Evolutionary conservation across 1,284 basidiomycete species (phyloP).

Genomic region (Rhodotorula sp.): DNA sequence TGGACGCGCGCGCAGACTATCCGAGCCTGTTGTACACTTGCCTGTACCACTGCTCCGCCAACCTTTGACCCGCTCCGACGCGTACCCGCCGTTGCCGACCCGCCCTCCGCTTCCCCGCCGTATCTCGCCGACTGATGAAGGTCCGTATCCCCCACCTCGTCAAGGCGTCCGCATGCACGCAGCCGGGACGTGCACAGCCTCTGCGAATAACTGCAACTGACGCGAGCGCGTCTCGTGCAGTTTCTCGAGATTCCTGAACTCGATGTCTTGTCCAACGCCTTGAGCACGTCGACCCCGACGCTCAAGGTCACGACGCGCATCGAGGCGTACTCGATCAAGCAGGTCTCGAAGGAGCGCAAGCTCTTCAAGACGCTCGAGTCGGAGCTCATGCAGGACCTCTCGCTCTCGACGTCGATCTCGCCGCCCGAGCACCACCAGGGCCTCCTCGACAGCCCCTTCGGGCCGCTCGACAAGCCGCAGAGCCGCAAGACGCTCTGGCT

Average conservation of each 20-base stretch:
- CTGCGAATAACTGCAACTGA: no score
- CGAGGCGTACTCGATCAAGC: constrained; percentile 98
- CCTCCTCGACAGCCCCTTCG: constrained; percentile 49
- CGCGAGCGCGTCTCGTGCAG: constrained; percentile 19
- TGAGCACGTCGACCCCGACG: constrained; percentile 45
- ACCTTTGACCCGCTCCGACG: no score
- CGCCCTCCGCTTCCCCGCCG: no score
- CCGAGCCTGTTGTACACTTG: no score
- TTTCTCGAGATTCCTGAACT: constrained; percentile 50
- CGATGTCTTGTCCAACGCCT: constrained; percentile 46
- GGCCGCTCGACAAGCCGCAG: constrained; percentile 54
- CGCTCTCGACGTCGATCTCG: constrained; percentile 67
- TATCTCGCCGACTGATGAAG: neutral
- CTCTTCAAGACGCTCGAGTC: constrained; percentile 89
- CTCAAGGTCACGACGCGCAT: constrained; percentile 79
- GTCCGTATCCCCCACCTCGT: neutral
- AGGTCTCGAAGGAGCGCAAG: constrained; percentile 94
- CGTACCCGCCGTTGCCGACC: no score
- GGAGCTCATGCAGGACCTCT: constrained; percentile 71
- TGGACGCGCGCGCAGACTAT: no score
- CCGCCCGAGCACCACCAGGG: constrained; percentile 56
- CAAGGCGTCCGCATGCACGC: no score
- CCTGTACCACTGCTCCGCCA: no score
- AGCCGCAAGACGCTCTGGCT: constrained; percentile 87
- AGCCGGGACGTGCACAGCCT: no score